Evolutionary conservation across 2,329 filamentous ascomycete genomes (phyloP), one percentile per base, ranked within the genome.

Genomic region (Colletotrichum sp.): DNA sequence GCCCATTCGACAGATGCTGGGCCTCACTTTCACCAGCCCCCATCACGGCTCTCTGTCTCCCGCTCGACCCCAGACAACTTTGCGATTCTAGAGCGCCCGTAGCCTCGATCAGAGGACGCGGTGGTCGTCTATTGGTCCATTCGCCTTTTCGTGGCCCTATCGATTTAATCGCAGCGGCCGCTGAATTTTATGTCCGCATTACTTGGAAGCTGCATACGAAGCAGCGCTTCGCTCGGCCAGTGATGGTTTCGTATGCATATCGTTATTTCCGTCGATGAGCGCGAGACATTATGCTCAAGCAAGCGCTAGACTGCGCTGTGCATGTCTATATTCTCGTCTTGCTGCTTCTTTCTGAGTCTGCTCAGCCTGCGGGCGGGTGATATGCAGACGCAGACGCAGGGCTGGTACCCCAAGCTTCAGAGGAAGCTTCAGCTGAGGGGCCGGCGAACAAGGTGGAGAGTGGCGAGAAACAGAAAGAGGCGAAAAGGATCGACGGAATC

Each of bases 381-480:
- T 52, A 52, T 52, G 44, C 44, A 52, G 44, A 21, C 44, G n/a
- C 44, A 52, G 44, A 21, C 12, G 12, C 44, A 21, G 24, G 65
- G n/a, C 65, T 55, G 65, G 6, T 66, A 15, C 7, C n/a, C 8
- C 18, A 13, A 65, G 26, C 26, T 26, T 59, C 24, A 30, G 30
- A 30, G 15, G 32, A 67, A 64, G 52, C 49, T 9, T 28, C 16
- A 39, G 57, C 39, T 44, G 39, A 39, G n/a, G 28, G 70, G 69
- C 73, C 64, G n/a, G 26, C 39, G 34, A 32, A n/a, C 24, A 24
- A 26, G 30, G 74, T 69, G 74, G 74, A 69, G 74, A 60, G 57
- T 34, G 57, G 55, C 24, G 49, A 62, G 73, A 67, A n/a, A 64
- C 16, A 34, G 34, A 30, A 44, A 32, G 39, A n/a, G 52, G n/a